These are phyloP conservation scores for Aspergillus indologenus DNA, from an alignment of 495 filamentous ascomycete genomes.

Conservation along the genomic window DNA sequence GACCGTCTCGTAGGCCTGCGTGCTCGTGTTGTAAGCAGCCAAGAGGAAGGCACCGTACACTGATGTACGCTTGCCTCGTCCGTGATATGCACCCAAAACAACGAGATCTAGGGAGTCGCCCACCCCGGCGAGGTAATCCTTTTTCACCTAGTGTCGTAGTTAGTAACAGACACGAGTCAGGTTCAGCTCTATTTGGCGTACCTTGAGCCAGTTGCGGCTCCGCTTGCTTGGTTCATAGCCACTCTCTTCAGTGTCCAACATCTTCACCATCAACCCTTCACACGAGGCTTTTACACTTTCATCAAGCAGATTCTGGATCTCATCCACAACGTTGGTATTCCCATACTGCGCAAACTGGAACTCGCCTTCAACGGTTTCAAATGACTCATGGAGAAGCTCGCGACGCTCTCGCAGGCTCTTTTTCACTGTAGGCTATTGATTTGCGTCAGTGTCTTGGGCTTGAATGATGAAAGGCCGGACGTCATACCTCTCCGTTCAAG, in stretches of 20 bases:
- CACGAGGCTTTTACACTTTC: conserved; percentile 92
- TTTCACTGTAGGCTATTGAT: conserved; percentile 65
- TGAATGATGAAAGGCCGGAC: background rate
- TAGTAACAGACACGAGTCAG: conserved; percentile 7
- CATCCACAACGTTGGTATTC: conserved; percentile 84
- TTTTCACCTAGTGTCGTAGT: conserved; percentile 66
- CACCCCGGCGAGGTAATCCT: conserved; percentile 90
- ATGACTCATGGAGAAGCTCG: conserved; percentile 69
- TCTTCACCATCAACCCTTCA: conserved; percentile 98
- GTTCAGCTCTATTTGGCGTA: conserved; percentile 27
- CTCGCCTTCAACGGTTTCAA: conserved; percentile 76
- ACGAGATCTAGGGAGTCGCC: conserved; percentile 97
- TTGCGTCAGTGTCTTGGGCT: conserved; percentile 9
- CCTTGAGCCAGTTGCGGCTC: conserved; percentile 97
- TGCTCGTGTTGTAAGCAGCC: conserved; percentile 80
- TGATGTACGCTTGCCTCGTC: conserved; percentile 90
- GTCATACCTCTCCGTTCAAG: conserved; percentile 77
- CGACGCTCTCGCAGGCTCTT: conserved; percentile 84
- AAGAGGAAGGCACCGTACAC: conserved; percentile 94
- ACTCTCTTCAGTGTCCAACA: conserved; percentile 87
- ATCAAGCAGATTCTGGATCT: conserved; percentile 88
- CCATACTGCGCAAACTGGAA: conserved; percentile 87
- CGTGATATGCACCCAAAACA: conserved; percentile 90
- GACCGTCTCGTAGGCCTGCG: conserved; percentile 83
- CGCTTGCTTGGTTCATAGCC: conserved; percentile 94